phyloP scores from a whole-genome alignment of 371 early-diverging fungal genomes.

The Saksenaea oblongispora region DNA sequence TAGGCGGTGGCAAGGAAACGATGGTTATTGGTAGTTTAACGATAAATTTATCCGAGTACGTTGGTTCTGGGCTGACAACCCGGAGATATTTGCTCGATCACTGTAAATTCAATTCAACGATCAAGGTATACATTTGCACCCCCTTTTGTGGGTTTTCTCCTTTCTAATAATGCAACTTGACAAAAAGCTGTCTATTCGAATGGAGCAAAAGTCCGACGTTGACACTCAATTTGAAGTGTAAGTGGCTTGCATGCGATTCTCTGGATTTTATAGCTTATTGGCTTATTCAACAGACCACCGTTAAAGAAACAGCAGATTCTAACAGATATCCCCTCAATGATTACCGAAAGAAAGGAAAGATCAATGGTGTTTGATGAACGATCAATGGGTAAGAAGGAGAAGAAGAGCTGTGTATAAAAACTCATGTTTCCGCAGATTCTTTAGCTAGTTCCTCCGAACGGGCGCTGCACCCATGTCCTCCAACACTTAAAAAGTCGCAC shows the following conservation, averaged over 20 bases:
- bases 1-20: constrained; percentile 54
- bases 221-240: constrained; percentile 31
- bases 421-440: background rate
- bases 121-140: constrained; percentile 29
- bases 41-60: constrained; percentile 51
- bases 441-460: background rate
- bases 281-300: constrained; percentile 27
- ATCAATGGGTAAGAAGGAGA: constrained; percentile 18
- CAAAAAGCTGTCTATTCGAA: constrained; percentile 34
- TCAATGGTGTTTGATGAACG: constrained; percentile 47
- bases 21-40: constrained; percentile 51
- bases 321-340: constrained; percentile 42
- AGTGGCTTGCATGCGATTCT: too few relatives aligned
- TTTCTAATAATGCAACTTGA: background rate
- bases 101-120: constrained; percentile 51
- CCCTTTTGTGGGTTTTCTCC: background rate
- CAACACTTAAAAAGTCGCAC: constrained; percentile 21
- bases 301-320: constrained; percentile 41
- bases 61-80: constrained; percentile 28
- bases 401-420: background rate
- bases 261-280: too few relatives aligned
- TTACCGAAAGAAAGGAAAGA: constrained; percentile 41
- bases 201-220: constrained; percentile 33
- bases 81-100: constrained; percentile 45
- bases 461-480: background rate